These are phyloP conservation scores for Picea glauca DNA, from an alignment of 75 land plant species.

Conservation along the genomic window DNA sequence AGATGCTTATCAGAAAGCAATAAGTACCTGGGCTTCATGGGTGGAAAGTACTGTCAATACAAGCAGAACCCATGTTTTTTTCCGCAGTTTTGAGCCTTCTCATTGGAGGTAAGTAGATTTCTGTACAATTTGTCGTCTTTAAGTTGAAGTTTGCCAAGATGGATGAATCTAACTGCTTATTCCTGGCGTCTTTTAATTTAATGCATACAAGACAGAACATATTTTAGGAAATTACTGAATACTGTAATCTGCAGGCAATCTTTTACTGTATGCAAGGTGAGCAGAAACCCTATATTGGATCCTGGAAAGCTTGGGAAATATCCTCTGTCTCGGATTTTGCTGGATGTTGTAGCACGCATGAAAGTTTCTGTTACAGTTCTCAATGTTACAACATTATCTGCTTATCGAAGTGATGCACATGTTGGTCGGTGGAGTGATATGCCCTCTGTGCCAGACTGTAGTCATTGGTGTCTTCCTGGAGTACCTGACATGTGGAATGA, in stretches of 20 bases:
- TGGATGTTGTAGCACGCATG: conserved; percentile 44
- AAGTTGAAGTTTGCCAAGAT: background rate
- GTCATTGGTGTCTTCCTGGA: conserved; percentile 97
- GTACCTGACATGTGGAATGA: conserved; percentile 95
- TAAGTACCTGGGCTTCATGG: conserved; percentile 90
- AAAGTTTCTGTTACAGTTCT: conserved; percentile 48
- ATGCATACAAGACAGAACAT: conserved; percentile 4
- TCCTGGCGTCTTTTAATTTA: background rate
- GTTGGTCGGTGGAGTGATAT: conserved; percentile 66
- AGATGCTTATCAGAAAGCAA: conserved; percentile 61
- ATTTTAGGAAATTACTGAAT: background rate
- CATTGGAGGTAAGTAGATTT: conserved; percentile 70
- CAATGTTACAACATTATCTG: conserved; percentile 72
- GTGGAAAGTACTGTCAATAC: conserved; percentile 50
- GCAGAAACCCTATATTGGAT: conserved; percentile 21
- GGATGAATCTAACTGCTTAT: background rate
- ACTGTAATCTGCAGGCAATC: conserved; percentile 15
- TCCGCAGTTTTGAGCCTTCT: conserved; percentile 82
- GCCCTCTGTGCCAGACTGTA: conserved; percentile 69
- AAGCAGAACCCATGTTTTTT: conserved; percentile 70
- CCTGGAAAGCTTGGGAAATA: conserved; percentile 19
- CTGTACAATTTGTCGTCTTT: background rate
- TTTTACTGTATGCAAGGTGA: conserved; percentile 30
- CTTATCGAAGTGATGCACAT: conserved; percentile 93
- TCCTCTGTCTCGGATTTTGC: conserved; percentile 36